Evolutionary conservation across 116 monocot species (phyloP).

Genomic region (Cymodocea nodosa): DNA sequence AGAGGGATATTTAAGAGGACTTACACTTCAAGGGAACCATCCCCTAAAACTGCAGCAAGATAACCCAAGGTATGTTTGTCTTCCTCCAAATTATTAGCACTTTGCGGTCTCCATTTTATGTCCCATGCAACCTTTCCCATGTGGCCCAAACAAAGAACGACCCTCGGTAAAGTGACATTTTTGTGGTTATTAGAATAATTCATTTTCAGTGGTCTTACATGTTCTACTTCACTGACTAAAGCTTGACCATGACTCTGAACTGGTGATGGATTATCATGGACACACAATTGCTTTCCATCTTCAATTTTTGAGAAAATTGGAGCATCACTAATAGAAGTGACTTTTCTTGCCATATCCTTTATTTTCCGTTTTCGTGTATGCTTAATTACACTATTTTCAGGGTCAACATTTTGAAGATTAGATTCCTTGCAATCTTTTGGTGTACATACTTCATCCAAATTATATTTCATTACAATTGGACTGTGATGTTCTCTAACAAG

Average conservation of each 20-base stretch:
- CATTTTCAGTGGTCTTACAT: background rate
- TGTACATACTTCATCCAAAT: background rate
- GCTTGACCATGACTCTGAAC: background rate
- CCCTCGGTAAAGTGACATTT: conserved; percentile 40
- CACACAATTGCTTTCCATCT: background rate
- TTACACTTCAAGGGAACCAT: conserved; percentile 95
- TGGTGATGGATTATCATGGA: background rate
- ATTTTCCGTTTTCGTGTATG: background rate
- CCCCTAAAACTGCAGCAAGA: conserved; percentile 74
- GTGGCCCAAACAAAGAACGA: conserved; percentile 72
- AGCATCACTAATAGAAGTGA: background rate
- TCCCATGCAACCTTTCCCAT: conserved; percentile 97
- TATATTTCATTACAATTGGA: background rate
- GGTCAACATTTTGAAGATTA: background rate
- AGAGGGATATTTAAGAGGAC: conserved; percentile 8
- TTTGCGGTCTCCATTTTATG: conserved; percentile 81
- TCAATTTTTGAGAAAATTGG: background rate
- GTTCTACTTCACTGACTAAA: background rate
- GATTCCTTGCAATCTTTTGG: background rate
- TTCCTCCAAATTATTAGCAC: conserved; percentile 12
- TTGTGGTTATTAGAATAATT: conserved; percentile 5
- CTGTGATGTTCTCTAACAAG: background rate
- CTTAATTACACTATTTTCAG: background rate
- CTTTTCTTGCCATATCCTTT: background rate
- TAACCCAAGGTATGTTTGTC: conserved; percentile 46